Percentiles rank a stretch among this genome's conserved stretches.
Evolutionary conservation across 306 rosid genomes (phyloP).

Genomic region (Rosa chinensis): DNA sequence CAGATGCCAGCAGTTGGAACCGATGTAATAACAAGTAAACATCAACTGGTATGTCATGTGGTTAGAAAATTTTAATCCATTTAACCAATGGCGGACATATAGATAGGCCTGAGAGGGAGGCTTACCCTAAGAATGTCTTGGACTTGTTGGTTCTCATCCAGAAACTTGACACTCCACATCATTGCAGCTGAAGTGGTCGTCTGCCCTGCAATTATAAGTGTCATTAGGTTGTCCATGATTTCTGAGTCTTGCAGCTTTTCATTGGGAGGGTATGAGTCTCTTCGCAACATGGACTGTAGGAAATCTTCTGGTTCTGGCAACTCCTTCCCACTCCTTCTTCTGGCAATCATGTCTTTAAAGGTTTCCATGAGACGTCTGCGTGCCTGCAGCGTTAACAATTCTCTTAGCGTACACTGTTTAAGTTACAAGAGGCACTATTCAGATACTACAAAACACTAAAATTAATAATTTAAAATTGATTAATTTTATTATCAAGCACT

Average conservation of each 20-base stretch:
- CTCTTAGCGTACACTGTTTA: slow-evolving; percentile 1
- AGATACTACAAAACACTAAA: not conserved
- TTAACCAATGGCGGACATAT: too few species aligned
- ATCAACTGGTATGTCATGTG: too few species aligned
- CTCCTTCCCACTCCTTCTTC: slow-evolving; percentile 53
- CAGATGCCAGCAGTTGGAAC: too few species aligned
- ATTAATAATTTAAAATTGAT: not conserved
- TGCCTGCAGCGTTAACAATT: slow-evolving; percentile 42
- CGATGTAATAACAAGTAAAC: too few species aligned
- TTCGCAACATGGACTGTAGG: slow-evolving; percentile 56
- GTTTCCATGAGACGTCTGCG: slow-evolving; percentile 50
- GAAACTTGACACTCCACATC: slow-evolving; percentile 80
- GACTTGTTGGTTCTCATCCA: slow-evolving; percentile 54
- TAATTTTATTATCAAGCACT: too few species aligned
- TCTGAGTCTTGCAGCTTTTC: slow-evolving; percentile 69
- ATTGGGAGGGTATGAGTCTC: slow-evolving; percentile 39
- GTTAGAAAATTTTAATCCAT: too few species aligned
- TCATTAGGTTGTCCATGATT: slow-evolving; percentile 63
- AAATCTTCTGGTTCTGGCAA: slow-evolving; percentile 36
- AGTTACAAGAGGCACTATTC: not conserved
- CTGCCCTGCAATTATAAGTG: slow-evolving; percentile 62
- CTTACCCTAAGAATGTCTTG: slow-evolving; percentile 61
- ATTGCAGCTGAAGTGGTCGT: slow-evolving; percentile 68
- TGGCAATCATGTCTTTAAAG: slow-evolving; percentile 48
- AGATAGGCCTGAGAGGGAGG: not conserved